phyloP scores from a whole-genome alignment of 2,329 filamentous ascomycete genomes.

The Aspergillus ochraceoroseus region DNA sequence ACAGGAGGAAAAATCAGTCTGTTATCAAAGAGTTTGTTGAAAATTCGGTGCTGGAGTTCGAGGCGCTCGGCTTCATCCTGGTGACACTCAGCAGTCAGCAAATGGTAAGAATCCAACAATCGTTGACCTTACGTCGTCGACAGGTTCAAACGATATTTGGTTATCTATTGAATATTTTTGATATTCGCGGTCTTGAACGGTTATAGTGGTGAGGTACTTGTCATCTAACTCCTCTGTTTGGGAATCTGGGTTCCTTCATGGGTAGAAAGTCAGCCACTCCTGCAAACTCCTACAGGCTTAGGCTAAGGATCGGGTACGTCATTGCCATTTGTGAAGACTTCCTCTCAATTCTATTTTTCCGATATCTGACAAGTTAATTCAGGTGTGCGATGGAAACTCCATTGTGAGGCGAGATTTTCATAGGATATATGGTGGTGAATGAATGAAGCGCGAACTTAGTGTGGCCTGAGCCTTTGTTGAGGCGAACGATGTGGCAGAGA shows the following conservation, averaged over 20 bases:
- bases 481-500: constrained; percentile 24
- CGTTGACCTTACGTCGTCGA: constrained; percentile 58
- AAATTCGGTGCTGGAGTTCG: constrained; percentile 58
- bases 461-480: constrained; percentile 23
- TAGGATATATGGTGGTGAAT: constrained; percentile 12
- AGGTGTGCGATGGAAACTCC: constrained; percentile 1
- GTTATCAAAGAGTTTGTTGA: constrained; percentile 61
- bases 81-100: constrained; percentile 17
- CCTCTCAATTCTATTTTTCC: constrained; percentile 1
- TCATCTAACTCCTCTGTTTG: constrained; percentile 53
- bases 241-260: constrained; percentile 42
- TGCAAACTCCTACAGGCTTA: constrained; percentile 7
- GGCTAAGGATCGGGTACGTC: constrained; percentile 27
- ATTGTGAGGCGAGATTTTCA: constrained; percentile 9
- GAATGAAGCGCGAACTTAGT: constrained; percentile 18
- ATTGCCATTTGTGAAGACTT: constrained; percentile 21
- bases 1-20: constrained; percentile 67
- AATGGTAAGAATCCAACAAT: constrained; percentile 1
- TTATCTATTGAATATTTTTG: constrained; percentile 64
- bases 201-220: constrained; percentile 55
- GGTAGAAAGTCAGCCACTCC: constrained; percentile 26
- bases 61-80: constrained; percentile 66
- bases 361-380: constrained; percentile 4
- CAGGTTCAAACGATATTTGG: constrained; percentile 61
- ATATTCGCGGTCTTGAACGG: constrained; percentile 59